Evolutionary conservation across 352 stramenopile genomes (phyloP).

Genomic region (Globisporangium mamillatum): DNA sequence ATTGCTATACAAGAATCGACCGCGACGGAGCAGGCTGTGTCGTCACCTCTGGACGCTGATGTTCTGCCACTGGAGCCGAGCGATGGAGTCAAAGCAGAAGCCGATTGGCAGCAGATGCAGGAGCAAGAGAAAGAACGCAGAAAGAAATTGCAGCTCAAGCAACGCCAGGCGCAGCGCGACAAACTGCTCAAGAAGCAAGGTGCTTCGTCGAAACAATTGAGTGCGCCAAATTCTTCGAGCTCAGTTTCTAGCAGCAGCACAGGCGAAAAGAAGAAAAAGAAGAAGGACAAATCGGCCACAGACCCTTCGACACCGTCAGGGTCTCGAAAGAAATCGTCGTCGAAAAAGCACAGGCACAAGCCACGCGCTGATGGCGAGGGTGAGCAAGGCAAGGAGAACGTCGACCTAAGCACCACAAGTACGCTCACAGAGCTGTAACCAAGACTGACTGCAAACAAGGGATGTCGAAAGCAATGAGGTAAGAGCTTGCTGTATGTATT

Average conservation of each 20-base stretch:
- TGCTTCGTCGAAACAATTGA: conserved; percentile 18
- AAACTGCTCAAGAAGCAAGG: conserved; percentile 70
- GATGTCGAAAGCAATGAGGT: neutral
- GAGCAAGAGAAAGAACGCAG: conserved; percentile 69
- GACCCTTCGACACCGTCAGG: conserved; percentile 10
- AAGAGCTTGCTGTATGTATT: neutral
- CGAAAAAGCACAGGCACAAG: conserved; percentile 19
- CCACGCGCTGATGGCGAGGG: neutral
- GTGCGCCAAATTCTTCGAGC: neutral
- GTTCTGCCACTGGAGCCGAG: conserved; percentile 1
- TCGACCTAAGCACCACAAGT: conserved; percentile 3
- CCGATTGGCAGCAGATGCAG: conserved; percentile 73
- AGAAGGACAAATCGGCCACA: conserved; percentile 26
- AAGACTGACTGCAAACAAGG: neutral
- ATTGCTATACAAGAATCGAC: neutral
- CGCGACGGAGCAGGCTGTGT: neutral
- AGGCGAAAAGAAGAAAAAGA: conserved; percentile 46
- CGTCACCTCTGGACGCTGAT: neutral
- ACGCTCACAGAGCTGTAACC: conserved; percentile 19
- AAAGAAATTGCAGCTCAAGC: conserved; percentile 66
- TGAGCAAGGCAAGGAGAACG: conserved; percentile 13
- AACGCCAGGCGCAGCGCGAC: conserved; percentile 74
- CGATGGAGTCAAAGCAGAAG: conserved; percentile 34
- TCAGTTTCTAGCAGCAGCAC: conserved; percentile 16
- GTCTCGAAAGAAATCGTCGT: conserved; percentile 26